Evolutionary conservation across 345 rosid species (phyloP).

Genomic region (Eutrema heterophyllum): DNA sequence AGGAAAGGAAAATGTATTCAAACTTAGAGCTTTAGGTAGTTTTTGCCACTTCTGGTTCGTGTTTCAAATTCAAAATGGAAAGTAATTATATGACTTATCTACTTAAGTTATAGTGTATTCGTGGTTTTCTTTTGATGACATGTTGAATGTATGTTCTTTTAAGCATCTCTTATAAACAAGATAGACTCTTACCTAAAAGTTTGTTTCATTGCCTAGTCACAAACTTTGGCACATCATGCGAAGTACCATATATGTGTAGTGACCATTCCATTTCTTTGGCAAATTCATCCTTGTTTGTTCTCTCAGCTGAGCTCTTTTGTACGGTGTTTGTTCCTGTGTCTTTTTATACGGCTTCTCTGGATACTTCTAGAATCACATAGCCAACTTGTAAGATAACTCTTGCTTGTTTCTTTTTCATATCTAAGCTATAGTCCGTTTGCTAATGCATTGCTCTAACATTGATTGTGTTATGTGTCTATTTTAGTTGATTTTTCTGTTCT

Average conservation of each 20-base stretch:
- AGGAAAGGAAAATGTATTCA: neutral
- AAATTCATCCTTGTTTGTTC: neutral
- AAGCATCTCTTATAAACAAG: conserved; percentile 8
- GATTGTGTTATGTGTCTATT: neutral
- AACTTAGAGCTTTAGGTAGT: neutral
- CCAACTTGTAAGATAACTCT: neutral
- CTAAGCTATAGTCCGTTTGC: neutral
- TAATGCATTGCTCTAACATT: neutral
- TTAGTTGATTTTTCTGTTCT: neutral
- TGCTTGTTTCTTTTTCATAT: neutral
- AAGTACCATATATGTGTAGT: neutral
- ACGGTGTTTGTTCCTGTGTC: neutral
- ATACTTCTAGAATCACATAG: neutral
- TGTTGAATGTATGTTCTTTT: neutral
- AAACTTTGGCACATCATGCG: neutral
- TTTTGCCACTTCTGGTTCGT: neutral
- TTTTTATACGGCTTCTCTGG: neutral
- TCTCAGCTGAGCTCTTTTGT: neutral
- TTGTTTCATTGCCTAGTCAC: neutral
- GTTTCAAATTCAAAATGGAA: neutral
- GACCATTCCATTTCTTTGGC: neutral
- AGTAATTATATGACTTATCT: neutral
- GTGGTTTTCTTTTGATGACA: neutral
- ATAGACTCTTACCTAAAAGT: neutral
- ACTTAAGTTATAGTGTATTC: neutral